These are phyloP conservation scores for Hyphopichia pseudoburtonii DNA, from an alignment of 1,139 yeast genomes.

Conservation along the genomic window DNA sequence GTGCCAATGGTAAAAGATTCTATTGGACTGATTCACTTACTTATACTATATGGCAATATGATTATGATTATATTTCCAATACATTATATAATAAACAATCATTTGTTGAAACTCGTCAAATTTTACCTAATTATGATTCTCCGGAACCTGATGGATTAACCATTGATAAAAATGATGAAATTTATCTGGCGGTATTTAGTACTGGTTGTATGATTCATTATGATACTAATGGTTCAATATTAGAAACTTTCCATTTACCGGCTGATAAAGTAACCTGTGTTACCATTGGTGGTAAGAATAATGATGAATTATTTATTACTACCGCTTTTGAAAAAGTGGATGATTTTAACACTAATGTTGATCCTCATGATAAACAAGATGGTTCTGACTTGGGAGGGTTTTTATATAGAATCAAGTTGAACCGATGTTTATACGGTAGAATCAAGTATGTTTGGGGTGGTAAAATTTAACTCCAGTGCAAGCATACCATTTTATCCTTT, in stretches of 20 bases:
- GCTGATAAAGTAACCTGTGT: conserved; percentile 67
- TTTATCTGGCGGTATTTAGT: conserved; percentile 72
- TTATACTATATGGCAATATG: conserved; percentile 58
- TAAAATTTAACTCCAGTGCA: conserved; percentile 3
- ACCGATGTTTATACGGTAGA: conserved; percentile 21
- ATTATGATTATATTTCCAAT: conserved; percentile 52
- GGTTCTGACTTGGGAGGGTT: conserved; percentile 58
- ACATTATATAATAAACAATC: conserved; percentile 42
- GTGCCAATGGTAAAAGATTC: conserved; percentile 46
- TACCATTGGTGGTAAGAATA: conserved; percentile 63
- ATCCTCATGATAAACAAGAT: conserved; percentile 28
- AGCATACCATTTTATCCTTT: too few species aligned
- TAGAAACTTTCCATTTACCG: conserved; percentile 58
- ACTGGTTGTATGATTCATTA: conserved; percentile 56
- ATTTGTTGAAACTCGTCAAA: conserved; percentile 41
- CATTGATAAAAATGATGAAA: conserved; percentile 57
- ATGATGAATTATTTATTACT: conserved; percentile 65
- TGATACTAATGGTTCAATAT: conserved; percentile 48
- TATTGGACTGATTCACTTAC: conserved; percentile 75
- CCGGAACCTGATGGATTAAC: conserved; percentile 85
- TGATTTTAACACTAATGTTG: conserved; percentile 33
- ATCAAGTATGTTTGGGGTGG: conserved; percentile 32
- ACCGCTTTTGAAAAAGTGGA: conserved; percentile 55
- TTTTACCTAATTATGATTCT: conserved; percentile 19
- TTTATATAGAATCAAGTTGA: conserved; percentile 27